Conservation (phyloP, 2,329 filamentous ascomycete genomes). For the Fusarium agapanthi region DNA sequence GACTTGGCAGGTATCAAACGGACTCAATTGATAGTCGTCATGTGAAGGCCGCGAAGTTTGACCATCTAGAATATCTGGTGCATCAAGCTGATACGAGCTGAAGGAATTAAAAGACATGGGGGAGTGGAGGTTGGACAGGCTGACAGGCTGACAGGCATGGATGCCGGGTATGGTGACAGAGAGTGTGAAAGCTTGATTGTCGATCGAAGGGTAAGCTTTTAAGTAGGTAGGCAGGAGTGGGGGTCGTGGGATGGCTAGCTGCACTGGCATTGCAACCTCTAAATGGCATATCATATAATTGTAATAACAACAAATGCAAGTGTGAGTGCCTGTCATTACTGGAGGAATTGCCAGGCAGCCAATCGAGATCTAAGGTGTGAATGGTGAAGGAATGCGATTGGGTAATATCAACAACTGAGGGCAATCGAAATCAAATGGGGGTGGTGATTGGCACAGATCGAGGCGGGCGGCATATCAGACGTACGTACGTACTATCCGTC, state of each 20-base stretch:
- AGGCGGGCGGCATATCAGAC: not conserved
- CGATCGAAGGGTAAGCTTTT: not conserved
- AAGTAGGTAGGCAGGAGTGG: not conserved
- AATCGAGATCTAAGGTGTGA: fast-evolving
- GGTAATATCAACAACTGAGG: not conserved
- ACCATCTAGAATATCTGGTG: not conserved
- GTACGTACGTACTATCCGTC: no score
- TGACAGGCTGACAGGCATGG: not conserved
- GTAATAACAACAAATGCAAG: not conserved
- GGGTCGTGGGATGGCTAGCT: not conserved
- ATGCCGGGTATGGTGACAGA: not conserved
- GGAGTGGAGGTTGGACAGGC: not conserved
- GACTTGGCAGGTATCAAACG: not conserved
- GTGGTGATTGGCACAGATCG: not conserved
- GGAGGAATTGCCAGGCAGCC: fast-evolving
- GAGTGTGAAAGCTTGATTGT: not conserved
- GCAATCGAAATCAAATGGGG: not conserved
- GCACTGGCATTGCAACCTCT: not conserved
- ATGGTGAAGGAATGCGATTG: not conserved
- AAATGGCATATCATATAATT: not conserved
- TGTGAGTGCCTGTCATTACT: not conserved
- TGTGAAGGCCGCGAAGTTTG: not conserved
- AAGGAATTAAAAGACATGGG: not conserved
- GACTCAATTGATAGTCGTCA: not conserved
- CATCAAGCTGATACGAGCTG: not conserved